These are phyloP conservation scores for Cercospora brassicicola DNA, from an alignment of 2,329 filamentous ascomycete species.

Conservation along the genomic window DNA sequence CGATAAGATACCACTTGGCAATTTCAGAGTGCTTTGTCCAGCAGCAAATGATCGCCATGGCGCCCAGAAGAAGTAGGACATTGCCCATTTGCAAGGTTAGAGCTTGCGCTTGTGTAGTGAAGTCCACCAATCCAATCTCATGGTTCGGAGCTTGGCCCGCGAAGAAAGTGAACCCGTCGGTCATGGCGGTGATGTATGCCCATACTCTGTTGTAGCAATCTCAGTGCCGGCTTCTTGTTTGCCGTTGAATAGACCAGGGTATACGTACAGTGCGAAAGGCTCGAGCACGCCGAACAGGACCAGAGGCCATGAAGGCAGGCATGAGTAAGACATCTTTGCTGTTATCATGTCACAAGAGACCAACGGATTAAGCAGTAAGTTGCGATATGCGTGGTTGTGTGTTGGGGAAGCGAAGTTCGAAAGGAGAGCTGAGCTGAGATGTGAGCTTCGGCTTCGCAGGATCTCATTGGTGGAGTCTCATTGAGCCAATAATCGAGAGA, in stretches of 20 bases:
- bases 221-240: not conserved
- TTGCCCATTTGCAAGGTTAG: conserved; percentile 22
- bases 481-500: not conserved
- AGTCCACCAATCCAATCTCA: not conserved
- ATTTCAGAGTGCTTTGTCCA: conserved; percentile 20
- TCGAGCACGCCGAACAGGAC: conserved; percentile 26
- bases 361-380: not conserved
- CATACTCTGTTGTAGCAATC: conserved; percentile 11
- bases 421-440: not conserved
- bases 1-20: conserved; percentile 18
- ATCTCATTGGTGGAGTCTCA: not conserved
- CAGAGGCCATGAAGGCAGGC: conserved; percentile 19
- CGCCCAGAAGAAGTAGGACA: conserved; percentile 21
- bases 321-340: conserved; percentile 14
- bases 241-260: not conserved
- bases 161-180: conserved; percentile 20
- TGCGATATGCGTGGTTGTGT: not conserved
- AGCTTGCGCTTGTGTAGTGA: conserved; percentile 21
- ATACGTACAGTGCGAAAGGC: conserved; percentile 18
- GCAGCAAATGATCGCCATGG: conserved; percentile 26
- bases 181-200: conserved; percentile 18
- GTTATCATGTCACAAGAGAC: not conserved
- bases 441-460: not conserved
- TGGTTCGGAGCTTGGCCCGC: conserved; percentile 18
- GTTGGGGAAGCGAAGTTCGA: not conserved